These are phyloP conservation scores for Piloderma croceum DNA, from an alignment of 768 basidiomycete species.

Conservation along the genomic window DNA sequence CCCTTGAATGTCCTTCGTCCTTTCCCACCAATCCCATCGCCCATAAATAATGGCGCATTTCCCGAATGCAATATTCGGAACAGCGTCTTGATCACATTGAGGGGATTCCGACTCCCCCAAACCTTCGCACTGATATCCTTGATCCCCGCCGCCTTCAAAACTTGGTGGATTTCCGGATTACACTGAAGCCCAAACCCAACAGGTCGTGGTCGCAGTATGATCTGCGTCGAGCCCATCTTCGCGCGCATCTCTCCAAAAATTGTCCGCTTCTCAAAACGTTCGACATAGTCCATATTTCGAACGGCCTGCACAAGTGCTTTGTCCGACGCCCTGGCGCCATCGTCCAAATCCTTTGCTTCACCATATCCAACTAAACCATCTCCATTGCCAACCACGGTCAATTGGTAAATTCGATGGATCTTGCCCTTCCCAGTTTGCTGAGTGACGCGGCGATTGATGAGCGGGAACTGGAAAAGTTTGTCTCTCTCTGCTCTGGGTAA, in stretches of 20 bases:
- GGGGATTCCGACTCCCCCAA: constrained; percentile 83
- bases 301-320: constrained; percentile 69
- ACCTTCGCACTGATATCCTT: constrained; percentile 94
- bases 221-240: constrained; percentile 79
- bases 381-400: constrained; percentile 78
- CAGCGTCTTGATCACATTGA: constrained; percentile 81
- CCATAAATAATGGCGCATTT: constrained; percentile 73
- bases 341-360: constrained; percentile 70
- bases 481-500: too few species aligned
- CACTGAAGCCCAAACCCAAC: constrained; percentile 90
- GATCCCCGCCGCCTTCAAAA: constrained; percentile 91
- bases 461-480: constrained; percentile 33
- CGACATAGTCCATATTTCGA: constrained; percentile 86
- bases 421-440: constrained; percentile 96
- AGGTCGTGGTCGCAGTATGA: constrained; percentile 76
- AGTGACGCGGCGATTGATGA: constrained; percentile 54
- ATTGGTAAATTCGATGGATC: constrained; percentile 53
- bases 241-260: constrained; percentile 84
- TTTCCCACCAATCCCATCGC: constrained; percentile 72
- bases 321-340: constrained; percentile 43
- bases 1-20: constrained; percentile 72
- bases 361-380: constrained; percentile 80
- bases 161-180: constrained; percentile 83
- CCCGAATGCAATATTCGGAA: constrained; percentile 84
- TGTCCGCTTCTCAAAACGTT: constrained; percentile 93